These are phyloP conservation scores for Termitomyces bulborhizus DNA, from an alignment of 768 basidiomycete genomes.

Conservation along the genomic window DNA sequence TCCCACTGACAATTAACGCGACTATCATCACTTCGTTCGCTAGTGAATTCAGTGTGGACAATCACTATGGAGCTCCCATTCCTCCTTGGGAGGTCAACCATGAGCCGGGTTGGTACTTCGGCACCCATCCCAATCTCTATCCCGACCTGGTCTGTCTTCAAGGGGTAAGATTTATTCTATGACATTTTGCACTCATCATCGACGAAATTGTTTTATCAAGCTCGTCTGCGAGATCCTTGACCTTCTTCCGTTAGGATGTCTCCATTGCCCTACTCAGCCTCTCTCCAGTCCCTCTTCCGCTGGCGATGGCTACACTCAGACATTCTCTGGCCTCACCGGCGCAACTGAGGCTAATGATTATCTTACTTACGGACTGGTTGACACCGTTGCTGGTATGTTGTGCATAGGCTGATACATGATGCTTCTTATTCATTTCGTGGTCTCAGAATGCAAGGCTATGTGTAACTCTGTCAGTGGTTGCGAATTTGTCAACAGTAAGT, in stretches of 20 bases:
- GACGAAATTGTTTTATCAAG: conserved; percentile 3
- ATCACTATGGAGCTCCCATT: conserved; percentile 31
- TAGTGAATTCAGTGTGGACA: conserved; percentile 23
- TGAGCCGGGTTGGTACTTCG: conserved; percentile 40
- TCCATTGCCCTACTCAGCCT: conserved; percentile 30
- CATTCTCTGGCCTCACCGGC: conserved; percentile 34
- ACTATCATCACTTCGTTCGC: conserved; percentile 15
- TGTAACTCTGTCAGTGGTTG: conserved; percentile 34
- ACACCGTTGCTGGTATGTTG: conserved; percentile 32
- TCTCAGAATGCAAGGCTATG: conserved; percentile 38
- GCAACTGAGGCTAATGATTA: conserved; percentile 37
- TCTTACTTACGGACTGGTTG: conserved; percentile 38
- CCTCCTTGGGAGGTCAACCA: conserved; percentile 28
- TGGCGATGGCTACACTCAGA: conserved; percentile 28
- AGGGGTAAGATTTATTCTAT: conserved; percentile 19
- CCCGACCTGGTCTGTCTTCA: conserved; percentile 24
- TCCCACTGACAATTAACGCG: conserved; percentile 11
- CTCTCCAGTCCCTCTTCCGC: conserved; percentile 14
- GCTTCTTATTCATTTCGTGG: not conserved
- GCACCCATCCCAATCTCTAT: conserved; percentile 21
- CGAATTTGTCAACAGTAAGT: conserved; percentile 37
- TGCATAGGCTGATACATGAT: not conserved
- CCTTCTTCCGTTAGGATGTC: conserved; percentile 24
- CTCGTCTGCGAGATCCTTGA: conserved; percentile 31
- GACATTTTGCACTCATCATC: not conserved